Evolutionary conservation across 768 basidiomycete genomes (phyloP).

Genomic region (Termitomyces sp.): DNA sequence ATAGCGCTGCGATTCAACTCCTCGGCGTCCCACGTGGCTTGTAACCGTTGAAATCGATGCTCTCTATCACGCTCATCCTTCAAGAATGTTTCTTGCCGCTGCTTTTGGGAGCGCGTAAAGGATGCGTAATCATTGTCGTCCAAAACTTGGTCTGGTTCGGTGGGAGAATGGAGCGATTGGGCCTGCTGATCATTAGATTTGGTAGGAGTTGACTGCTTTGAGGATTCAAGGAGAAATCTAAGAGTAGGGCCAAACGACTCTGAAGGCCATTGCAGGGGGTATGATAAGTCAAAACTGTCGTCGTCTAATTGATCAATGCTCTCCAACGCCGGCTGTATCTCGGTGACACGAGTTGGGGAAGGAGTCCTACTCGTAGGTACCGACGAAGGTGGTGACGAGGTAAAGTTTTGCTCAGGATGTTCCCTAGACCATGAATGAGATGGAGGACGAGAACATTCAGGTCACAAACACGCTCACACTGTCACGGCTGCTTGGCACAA

Average conservation of each 20-base stretch:
- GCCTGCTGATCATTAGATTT: background rate
- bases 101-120: background rate
- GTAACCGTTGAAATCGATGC: background rate
- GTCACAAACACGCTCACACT: background rate
- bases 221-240: too few relatives aligned
- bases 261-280: background rate
- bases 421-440: background rate
- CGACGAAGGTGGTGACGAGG: background rate
- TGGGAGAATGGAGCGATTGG: background rate
- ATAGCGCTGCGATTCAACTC: background rate
- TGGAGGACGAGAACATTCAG: background rate
- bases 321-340: too few relatives aligned
- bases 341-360: background rate
- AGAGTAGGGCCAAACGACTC: too few relatives aligned
- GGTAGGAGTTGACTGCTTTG: too few relatives aligned
- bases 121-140: background rate
- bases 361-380: background rate
- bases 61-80: background rate
- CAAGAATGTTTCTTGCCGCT: conserved; percentile 1
- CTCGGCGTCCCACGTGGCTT: background rate
- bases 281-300: too few relatives aligned
- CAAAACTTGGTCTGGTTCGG: background rate
- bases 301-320: too few relatives aligned
- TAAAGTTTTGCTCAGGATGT: background rate
- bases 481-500: background rate